A percentile compares a stretch with the other conserved stretches of the same genome.
Evolutionary conservation across 352 stramenopile species (phyloP).

Genomic region (Phytophthora ohioensis): DNA sequence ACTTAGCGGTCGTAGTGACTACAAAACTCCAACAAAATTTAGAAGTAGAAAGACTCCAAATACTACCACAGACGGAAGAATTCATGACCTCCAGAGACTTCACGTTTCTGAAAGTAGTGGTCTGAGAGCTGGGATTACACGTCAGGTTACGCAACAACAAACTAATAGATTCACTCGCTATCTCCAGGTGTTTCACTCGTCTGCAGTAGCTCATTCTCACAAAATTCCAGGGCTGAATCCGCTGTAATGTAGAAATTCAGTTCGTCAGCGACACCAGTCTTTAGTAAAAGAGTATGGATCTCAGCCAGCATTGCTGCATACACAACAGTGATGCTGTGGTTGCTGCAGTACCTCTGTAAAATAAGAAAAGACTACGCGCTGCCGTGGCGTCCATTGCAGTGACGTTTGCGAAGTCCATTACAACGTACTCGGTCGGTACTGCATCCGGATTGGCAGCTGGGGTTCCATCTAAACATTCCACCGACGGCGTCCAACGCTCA

Average conservation of each 20-base stretch:
- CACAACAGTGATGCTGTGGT: constrained; percentile 64
- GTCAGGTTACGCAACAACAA: too few species aligned
- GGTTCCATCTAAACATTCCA: constrained; percentile 74
- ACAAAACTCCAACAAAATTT: too few species aligned
- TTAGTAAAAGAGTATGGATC: constrained; percentile 56
- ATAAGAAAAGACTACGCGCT: constrained; percentile 41
- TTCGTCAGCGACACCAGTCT: constrained; percentile 67
- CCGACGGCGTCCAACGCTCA: constrained; percentile 41
- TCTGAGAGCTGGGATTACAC: constrained; percentile 30
- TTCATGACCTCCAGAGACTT: not conserved
- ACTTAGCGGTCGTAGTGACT: too few species aligned
- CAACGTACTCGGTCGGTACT: constrained; percentile 68
- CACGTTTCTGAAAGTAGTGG: constrained; percentile 54
- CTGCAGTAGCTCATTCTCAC: constrained; percentile 63
- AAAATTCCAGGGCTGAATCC: constrained; percentile 73
- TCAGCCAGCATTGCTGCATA: constrained; percentile 69
- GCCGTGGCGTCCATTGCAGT: constrained; percentile 87
- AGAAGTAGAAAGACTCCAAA: too few species aligned
- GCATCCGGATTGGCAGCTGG: constrained; percentile 40
- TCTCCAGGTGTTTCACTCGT: too few species aligned
- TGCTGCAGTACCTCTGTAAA: constrained; percentile 75
- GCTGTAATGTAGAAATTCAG: constrained; percentile 65
- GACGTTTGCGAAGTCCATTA: constrained; percentile 88
- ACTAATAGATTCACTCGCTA: too few species aligned
- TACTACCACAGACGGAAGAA: too few species aligned